Conservation (phyloP, 345 rosid species). For the Aquilaria sinensis region DNA sequence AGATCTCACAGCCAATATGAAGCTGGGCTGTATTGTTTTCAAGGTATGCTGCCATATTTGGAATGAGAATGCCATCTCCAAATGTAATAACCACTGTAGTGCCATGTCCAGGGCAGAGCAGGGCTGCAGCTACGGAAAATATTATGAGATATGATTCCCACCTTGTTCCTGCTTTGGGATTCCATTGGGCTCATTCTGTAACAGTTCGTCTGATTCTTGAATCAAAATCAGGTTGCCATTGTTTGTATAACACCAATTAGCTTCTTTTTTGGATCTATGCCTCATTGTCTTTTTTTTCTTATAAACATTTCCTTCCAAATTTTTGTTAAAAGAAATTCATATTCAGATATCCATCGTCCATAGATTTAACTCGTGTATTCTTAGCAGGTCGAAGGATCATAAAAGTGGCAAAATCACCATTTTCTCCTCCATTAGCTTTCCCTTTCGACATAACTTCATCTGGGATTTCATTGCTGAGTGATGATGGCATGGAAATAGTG, state of each 20-base stretch:
- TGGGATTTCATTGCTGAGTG: constrained; percentile 55
- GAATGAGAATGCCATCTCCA: constrained; percentile 14
- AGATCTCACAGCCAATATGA: constrained; percentile 56
- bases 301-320: not conserved
- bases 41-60: constrained; percentile 38
- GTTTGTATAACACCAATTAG: not conserved
- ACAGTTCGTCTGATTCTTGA: constrained; percentile 71
- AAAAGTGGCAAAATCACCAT: constrained; percentile 82
- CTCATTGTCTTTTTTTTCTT: not conserved
- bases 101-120: constrained; percentile 32
- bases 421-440: constrained; percentile 67
- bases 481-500: constrained; percentile 47
- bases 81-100: not conserved
- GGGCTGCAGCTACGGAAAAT: constrained; percentile 26
- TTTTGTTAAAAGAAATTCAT: too few species aligned
- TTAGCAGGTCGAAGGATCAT: constrained; percentile 66
- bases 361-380: not conserved
- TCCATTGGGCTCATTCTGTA: constrained; percentile 89
- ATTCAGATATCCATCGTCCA: too few species aligned
- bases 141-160: constrained; percentile 44
- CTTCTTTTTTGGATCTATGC: not conserved
- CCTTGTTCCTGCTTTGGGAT: constrained; percentile 76
- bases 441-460: constrained; percentile 63
- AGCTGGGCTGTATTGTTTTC: constrained; percentile 48
- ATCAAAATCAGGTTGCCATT: constrained; percentile 53